Evolutionary conservation across 129 eudicot species (phyloP).

Genomic region (Pittosporum tobira): DNA sequence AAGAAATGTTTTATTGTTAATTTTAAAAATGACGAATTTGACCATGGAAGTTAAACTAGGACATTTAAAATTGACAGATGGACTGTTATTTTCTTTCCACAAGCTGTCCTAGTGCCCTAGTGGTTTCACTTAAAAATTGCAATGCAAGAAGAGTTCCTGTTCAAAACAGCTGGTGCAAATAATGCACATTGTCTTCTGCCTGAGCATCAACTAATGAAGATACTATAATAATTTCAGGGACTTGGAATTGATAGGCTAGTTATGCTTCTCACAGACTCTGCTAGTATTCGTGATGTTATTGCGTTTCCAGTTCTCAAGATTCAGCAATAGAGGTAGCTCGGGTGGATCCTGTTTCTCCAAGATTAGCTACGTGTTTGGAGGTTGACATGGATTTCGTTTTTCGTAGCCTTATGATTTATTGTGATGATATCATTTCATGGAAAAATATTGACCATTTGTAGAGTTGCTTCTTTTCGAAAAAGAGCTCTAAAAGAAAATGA

Average conservation of each 20-base stretch:
- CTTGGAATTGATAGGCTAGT: slow-evolving; percentile 90
- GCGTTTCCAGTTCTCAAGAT: slow-evolving; percentile 90
- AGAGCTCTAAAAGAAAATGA: too few relatives aligned
- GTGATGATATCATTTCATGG: too few relatives aligned
- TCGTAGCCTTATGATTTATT: neutral
- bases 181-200: neutral
- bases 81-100: neutral
- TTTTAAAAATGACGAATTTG: too few relatives aligned
- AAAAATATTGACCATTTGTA: too few relatives aligned
- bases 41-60: too few relatives aligned
- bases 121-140: neutral
- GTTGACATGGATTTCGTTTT: neutral
- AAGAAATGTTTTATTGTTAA: too few relatives aligned
- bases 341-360: neutral
- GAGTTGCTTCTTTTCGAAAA: too few relatives aligned
- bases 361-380: neutral
- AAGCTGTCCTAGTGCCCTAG: neutral
- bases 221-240: slow-evolving; percentile 47
- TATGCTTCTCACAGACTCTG: slow-evolving; percentile 86
- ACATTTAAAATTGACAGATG: too few relatives aligned
- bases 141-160: neutral
- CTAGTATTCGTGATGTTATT: slow-evolving; percentile 93
- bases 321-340: slow-evolving; percentile 39
- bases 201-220: neutral
- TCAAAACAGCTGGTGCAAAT: neutral